Evolutionary conservation across 2,329 filamentous ascomycete species (phyloP).

Genomic region (Aspergillus luchuensis): DNA sequence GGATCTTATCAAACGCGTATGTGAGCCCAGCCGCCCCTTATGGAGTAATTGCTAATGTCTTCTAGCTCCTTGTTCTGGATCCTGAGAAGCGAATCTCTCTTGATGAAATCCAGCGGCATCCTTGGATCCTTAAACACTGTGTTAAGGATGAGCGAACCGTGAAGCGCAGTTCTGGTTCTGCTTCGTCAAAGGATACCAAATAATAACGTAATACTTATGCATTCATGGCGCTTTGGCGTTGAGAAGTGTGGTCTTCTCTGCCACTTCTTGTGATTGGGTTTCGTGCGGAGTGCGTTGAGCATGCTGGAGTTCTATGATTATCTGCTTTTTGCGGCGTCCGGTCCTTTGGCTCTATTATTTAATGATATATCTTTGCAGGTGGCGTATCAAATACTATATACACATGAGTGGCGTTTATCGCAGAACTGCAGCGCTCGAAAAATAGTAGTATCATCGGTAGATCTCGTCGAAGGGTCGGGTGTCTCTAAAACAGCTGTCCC

Average conservation of each 20-base stretch:
- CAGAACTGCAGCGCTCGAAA: not conserved
- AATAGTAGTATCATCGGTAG: slow-evolving; percentile 61
- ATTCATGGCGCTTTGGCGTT: slow-evolving; percentile 26
- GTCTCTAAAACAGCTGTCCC: slow-evolving; percentile 94
- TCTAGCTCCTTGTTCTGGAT: slow-evolving; percentile 81
- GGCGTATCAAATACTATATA: slow-evolving; percentile 20
- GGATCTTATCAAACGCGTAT: slow-evolving; percentile 86
- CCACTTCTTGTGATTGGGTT: not conserved
- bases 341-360: not conserved
- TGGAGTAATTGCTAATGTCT: slow-evolving; percentile 24
- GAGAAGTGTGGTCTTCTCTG: not conserved
- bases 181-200: slow-evolving; percentile 38
- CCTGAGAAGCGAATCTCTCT: slow-evolving; percentile 90
- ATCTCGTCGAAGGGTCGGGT: slow-evolving; percentile 97
- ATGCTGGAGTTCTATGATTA: not conserved
- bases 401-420: slow-evolving; percentile 2
- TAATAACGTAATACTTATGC: slow-evolving; percentile 26
- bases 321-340: not conserved
- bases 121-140: slow-evolving; percentile 97
- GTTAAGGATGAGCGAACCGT: slow-evolving; percentile 54
- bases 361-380: not conserved
- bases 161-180: slow-evolving; percentile 46
- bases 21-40: slow-evolving; percentile 7
- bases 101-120: slow-evolving; percentile 84
- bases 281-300: not conserved